A percentile compares a stretch with the other conserved stretches of the same genome.
These are phyloP conservation scores for Marchantia polymorpha DNA, from an alignment of 225 moss, liverwort and hornwort species.

Conservation along the genomic window DNA sequence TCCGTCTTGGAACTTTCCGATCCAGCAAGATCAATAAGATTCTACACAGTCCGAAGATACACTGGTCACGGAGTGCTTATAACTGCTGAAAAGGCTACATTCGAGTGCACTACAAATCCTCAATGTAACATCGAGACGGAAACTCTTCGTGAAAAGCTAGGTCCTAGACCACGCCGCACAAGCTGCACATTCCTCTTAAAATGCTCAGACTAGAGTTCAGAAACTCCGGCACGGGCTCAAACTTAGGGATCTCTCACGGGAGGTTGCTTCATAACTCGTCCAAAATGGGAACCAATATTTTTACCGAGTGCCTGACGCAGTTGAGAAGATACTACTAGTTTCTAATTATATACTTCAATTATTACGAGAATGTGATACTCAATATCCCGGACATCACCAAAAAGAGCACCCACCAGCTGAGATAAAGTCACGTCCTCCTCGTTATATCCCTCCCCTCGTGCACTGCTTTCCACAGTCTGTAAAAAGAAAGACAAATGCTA, in stretches of 20 bases:
- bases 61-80: neutral
- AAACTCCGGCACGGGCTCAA: no score
- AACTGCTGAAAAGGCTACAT: neutral
- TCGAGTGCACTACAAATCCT: neutral
- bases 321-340: neutral
- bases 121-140: neutral
- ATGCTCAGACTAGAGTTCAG: neutral
- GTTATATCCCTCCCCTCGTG: constrained; percentile 86
- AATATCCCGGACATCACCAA: neutral
- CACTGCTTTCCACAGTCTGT: constrained; percentile 97
- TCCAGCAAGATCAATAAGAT: constrained; percentile 95
- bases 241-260: neutral
- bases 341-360: neutral
- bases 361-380: neutral
- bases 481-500: neutral
- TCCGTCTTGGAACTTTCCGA: constrained; percentile 99
- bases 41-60: constrained; percentile 43
- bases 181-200: neutral
- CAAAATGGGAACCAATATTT: neutral
- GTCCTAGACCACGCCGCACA: neutral
- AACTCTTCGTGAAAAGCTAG: neutral
- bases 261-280: neutral
- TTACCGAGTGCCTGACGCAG: no score
- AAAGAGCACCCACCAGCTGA: constrained; percentile 60
- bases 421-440: constrained; percentile 94